phyloP scores from a whole-genome alignment of 2,329 filamentous ascomycete species.

The Fusarium pseudonygamai region DNA sequence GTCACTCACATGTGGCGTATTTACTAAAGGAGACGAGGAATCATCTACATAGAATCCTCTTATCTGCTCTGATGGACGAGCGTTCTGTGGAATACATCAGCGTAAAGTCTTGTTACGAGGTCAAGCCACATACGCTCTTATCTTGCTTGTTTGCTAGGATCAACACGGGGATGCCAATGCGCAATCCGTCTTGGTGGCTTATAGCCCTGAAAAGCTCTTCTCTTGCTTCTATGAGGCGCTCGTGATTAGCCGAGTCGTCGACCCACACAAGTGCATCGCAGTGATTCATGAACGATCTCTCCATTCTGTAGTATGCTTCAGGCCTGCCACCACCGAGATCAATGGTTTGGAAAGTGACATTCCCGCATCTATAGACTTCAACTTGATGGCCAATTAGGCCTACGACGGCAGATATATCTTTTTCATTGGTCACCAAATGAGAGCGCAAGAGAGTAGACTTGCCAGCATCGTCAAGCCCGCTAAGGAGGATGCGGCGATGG shows the following conservation, averaged over 20 bases:
- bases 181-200: not conserved
- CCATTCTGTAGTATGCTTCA: not conserved
- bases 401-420: not conserved
- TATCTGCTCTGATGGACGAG: not conserved
- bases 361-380: not conserved
- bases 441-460: not conserved
- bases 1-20: not conserved
- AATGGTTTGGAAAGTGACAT: not conserved
- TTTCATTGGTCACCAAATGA: not conserved
- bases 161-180: not conserved
- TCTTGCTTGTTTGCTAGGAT: not conserved
- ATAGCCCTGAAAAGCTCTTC: not conserved
- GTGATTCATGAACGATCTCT: not conserved
- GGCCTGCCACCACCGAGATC: not conserved
- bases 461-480: not conserved
- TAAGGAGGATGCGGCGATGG: not conserved
- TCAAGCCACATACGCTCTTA: not conserved
- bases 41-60: not conserved
- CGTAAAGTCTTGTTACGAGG: fast-evolving
- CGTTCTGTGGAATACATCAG: not conserved
- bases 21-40: not conserved
- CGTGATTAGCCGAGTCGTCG: not conserved
- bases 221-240: not conserved
- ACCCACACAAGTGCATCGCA: not conserved
- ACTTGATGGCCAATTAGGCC: not conserved